Conservation (phyloP, 345 rosid genomes). For the Populus simonii region DNA sequence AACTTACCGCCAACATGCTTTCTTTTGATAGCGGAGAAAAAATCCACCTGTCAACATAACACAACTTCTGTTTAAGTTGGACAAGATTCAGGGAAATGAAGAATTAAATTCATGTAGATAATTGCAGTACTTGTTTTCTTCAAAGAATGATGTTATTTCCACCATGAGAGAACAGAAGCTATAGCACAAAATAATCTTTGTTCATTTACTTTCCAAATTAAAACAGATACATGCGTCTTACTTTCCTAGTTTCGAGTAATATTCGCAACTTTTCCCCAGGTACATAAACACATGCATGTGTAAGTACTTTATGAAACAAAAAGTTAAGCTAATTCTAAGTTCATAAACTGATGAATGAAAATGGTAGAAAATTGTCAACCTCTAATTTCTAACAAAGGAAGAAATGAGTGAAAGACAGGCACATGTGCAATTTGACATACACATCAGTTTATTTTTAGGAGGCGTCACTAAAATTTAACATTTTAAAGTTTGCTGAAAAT, state of each 20-base stretch:
- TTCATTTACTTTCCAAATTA: too few relatives aligned
- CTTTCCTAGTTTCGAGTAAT: too few relatives aligned
- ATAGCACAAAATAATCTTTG: too few relatives aligned
- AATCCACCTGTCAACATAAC: slow-evolving; percentile 59
- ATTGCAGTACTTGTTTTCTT: too few relatives aligned
- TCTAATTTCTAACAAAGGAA: background rate
- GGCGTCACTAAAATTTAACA: too few relatives aligned
- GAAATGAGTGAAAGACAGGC: too few relatives aligned
- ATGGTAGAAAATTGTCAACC: background rate
- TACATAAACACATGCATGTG: background rate
- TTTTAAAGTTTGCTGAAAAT: background rate
- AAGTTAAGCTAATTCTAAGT: background rate
- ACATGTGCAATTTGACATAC: too few relatives aligned
- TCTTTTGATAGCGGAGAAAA: slow-evolving; percentile 78
- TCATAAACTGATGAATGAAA: background rate
- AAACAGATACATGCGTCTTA: too few relatives aligned
- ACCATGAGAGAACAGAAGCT: too few relatives aligned
- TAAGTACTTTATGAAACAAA: background rate
- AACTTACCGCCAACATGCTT: slow-evolving; percentile 68
- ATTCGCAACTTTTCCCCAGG: background rate
- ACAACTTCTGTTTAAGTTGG: too few relatives aligned
- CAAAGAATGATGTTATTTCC: too few relatives aligned
- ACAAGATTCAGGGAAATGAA: background rate
- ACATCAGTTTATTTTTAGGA: too few relatives aligned
- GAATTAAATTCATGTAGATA: background rate